Conservation (phyloP, 768 basidiomycete species). For the Hortiboletus campestris region DNA sequence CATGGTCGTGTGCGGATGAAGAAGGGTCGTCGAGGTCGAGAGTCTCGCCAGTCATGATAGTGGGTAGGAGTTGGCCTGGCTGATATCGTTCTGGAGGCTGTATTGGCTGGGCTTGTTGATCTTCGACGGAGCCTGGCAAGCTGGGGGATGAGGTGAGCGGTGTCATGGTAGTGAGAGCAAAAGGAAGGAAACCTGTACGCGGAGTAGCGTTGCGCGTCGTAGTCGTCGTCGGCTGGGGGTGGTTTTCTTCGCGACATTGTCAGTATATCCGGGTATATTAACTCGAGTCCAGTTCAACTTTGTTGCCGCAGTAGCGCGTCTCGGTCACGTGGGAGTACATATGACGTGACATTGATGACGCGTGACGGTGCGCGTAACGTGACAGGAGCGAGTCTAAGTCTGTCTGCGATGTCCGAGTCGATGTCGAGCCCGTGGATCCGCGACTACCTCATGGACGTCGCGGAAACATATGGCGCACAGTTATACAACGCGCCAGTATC, state of each 20-base stretch:
- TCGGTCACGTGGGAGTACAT: slow-evolving; percentile 15
- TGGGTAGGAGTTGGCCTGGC: slow-evolving; percentile 58
- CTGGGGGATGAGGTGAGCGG: slow-evolving; percentile 5
- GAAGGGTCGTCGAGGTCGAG: slow-evolving; percentile 46
- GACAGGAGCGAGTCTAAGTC: slow-evolving; percentile 2
- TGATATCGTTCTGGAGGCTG: slow-evolving; percentile 44
- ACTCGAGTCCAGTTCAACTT: background rate
- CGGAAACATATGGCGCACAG: slow-evolving; percentile 51
- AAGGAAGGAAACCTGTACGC: slow-evolving; percentile 3
- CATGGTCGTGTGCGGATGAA: slow-evolving; percentile 29
- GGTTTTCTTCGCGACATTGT: slow-evolving; percentile 26
- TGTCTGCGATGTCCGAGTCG: slow-evolving; percentile 36
- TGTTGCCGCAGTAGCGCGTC: slow-evolving; percentile 2
- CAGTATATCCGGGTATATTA: background rate
- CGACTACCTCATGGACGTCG: slow-evolving; percentile 48
- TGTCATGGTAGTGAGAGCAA: background rate
- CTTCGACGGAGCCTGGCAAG: slow-evolving; percentile 6
- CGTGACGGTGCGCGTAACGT: slow-evolving; percentile 23
- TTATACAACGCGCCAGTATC: slow-evolving; percentile 24
- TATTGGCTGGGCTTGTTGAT: slow-evolving; percentile 1
- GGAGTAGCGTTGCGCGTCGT: background rate
- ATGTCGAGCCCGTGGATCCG: slow-evolving; percentile 54
- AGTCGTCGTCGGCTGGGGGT: slow-evolving; percentile 7
- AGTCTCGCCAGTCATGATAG: slow-evolving; percentile 66
- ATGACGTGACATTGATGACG: slow-evolving; percentile 18